Conservation (phyloP, 345 rosid species). For the Linum usitatissimum region DNA sequence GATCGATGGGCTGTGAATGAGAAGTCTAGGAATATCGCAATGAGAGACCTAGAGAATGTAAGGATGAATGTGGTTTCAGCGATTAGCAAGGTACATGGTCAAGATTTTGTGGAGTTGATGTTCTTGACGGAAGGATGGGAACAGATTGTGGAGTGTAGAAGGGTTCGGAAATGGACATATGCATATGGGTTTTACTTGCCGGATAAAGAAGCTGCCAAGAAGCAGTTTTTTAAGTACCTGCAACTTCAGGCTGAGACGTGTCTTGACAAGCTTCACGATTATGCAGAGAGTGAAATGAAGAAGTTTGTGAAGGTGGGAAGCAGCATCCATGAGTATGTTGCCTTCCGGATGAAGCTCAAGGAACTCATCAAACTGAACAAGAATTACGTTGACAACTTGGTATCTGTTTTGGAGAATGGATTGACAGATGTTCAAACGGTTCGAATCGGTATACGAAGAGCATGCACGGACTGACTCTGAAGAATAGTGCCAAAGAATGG, state of each 20-base stretch:
- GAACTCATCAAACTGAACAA: neutral
- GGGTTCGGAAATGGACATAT: conserved; percentile 30
- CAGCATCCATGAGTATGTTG: neutral
- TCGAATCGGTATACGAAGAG: too few species aligned
- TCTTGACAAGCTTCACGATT: conserved; percentile 5
- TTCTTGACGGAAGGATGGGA: conserved; percentile 25
- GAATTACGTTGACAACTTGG: conserved; percentile 6
- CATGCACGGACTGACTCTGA: too few species aligned
- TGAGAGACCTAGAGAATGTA: neutral
- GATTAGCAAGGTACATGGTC: neutral
- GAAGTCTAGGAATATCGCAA: neutral
- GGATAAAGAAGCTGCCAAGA: conserved; percentile 13
- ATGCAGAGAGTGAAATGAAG: conserved; percentile 1
- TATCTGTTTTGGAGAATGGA: conserved; percentile 3
- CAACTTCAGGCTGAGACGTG: conserved; percentile 1
- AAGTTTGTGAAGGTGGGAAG: neutral
- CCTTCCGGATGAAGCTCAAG: neutral
- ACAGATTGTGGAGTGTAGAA: conserved; percentile 27
- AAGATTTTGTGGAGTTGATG: conserved; percentile 4
- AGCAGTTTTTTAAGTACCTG: conserved; percentile 15
- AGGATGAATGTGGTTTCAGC: neutral
- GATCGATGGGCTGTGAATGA: conserved; percentile 5
- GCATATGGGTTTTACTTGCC: conserved; percentile 26
- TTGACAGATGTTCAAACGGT: neutral
- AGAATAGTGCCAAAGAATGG: too few species aligned